These are phyloP conservation scores for Salix suchowensis DNA, from an alignment of 345 rosid genomes.

Conservation along the genomic window DNA sequence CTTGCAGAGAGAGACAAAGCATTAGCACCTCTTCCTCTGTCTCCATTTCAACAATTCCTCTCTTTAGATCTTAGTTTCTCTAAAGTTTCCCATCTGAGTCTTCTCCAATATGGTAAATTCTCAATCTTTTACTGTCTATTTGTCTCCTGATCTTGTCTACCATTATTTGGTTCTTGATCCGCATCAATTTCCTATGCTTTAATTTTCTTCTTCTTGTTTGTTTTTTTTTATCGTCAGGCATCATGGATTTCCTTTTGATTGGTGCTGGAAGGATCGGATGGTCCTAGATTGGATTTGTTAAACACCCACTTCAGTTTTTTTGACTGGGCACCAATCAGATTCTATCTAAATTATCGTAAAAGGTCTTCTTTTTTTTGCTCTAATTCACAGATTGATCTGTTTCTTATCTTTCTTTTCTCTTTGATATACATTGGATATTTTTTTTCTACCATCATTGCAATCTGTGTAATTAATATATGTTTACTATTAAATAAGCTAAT, in stretches of 20 bases:
- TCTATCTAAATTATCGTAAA: slow-evolving; percentile 41
- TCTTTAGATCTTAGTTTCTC: slow-evolving; percentile 72
- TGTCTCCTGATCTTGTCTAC: slow-evolving; percentile 29
- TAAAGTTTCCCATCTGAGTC: slow-evolving; percentile 56
- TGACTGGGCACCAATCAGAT: slow-evolving; percentile 50
- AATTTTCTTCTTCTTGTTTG: background rate
- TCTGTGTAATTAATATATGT: slow-evolving; percentile 7
- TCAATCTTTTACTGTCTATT: slow-evolving; percentile 11
- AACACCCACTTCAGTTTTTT: slow-evolving; percentile 36
- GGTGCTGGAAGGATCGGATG: slow-evolving; percentile 44
- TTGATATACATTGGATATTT: background rate
- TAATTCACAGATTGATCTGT: slow-evolving; percentile 30
- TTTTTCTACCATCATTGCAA: background rate
- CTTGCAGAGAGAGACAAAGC: slow-evolving; percentile 20
- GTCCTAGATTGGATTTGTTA: slow-evolving; percentile 59
- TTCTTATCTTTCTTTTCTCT: background rate
- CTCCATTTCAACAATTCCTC: slow-evolving; percentile 46
- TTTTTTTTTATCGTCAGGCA: slow-evolving; percentile 21
- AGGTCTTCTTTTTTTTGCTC: slow-evolving; percentile 36
- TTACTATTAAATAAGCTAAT: slow-evolving; percentile 10
- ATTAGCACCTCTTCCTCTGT: slow-evolving; percentile 54
- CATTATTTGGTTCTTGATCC: slow-evolving; percentile 23
- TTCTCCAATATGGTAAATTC: slow-evolving; percentile 50
- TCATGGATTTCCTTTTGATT: slow-evolving; percentile 33
- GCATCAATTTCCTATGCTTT: slow-evolving; percentile 8